A percentile compares a stretch with the other conserved stretches of the same genome.
Conservation (phyloP, 768 basidiomycete genomes). For the Agrocybe praecox region DNA sequence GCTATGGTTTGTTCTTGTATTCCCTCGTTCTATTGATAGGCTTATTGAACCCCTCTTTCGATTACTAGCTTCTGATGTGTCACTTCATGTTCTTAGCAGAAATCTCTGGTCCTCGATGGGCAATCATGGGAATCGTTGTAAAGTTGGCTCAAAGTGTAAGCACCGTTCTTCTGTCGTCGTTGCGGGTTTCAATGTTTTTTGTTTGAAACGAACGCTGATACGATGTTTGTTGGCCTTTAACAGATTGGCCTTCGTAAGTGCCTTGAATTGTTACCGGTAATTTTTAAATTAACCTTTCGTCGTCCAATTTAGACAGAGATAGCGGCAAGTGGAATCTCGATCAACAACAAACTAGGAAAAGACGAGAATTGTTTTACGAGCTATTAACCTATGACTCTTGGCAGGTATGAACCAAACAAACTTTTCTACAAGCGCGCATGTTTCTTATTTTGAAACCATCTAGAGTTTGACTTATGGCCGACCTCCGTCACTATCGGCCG, state of each 20-base stretch:
- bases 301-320: conserved; percentile 68
- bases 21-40: not conserved
- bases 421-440: not conserved
- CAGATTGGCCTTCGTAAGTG: conserved; percentile 71
- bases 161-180: conserved; percentile 14
- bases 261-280: conserved; percentile 3
- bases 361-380: conserved; percentile 66
- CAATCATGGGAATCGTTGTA: conserved; percentile 69
- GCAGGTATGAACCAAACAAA: conserved; percentile 48
- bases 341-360: conserved; percentile 55
- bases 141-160: conserved; percentile 71
- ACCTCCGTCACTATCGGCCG: conserved; percentile 62
- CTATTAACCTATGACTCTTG: conserved; percentile 69
- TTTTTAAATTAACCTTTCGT: too few species aligned
- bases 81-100: conserved; percentile 55
- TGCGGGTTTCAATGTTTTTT: not conserved
- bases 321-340: conserved; percentile 66
- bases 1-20: conserved; percentile 49
- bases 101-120: conserved; percentile 65
- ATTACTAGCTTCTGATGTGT: conserved; percentile 55
- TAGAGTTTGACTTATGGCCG: conserved; percentile 75
- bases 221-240: conserved; percentile 18
- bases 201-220: conserved; percentile 14
- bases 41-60: not conserved
- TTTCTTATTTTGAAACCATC: not conserved